These are phyloP conservation scores for Crotalaria pallida DNA, from an alignment of 306 rosid genomes.

Conservation along the genomic window DNA sequence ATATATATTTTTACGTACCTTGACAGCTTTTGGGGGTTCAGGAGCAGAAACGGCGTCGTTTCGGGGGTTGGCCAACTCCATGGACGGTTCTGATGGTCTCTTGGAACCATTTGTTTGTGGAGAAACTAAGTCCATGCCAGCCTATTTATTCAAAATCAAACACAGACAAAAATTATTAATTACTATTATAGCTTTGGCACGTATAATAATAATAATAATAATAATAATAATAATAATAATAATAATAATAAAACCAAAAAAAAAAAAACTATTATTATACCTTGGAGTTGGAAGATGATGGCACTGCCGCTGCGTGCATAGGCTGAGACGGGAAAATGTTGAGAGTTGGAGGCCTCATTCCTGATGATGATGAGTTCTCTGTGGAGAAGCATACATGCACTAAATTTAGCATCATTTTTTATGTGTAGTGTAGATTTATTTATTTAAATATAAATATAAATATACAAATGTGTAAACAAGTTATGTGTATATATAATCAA, in stretches of 20 bases:
- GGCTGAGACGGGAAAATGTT: constrained; percentile 98
- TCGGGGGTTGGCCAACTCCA: constrained; percentile 63
- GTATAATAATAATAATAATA: constrained; percentile 9
- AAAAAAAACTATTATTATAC: constrained; percentile 18
- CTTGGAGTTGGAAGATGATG: constrained; percentile 59
- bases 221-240: constrained; percentile 16
- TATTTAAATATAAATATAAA: too few relatives aligned
- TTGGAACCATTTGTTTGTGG: constrained; percentile 54
- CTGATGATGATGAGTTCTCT: constrained; percentile 50
- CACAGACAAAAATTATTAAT: not conserved
- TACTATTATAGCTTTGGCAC: not conserved
- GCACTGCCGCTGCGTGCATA: constrained; percentile 73
- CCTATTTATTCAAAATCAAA: constrained; percentile 25
- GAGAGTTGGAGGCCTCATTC: constrained; percentile 91
- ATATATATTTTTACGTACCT: constrained; percentile 29
- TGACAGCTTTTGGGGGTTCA: constrained; percentile 50
- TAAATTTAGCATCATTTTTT: constrained; percentile 21
- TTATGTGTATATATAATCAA: not conserved
- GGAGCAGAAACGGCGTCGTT: constrained; percentile 36
- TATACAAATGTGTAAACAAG: too few relatives aligned
- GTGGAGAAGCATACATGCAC: constrained; percentile 23
- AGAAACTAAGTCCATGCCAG: constrained; percentile 42
- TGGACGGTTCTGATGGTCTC: constrained; percentile 54
- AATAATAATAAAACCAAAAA: not conserved
- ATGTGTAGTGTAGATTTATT: not conserved